Percentiles rank a stretch among this genome's conserved stretches.
These are phyloP conservation scores for Cladorrhinum samala DNA, from an alignment of 495 filamentous ascomycete species.

Conservation along the genomic window DNA sequence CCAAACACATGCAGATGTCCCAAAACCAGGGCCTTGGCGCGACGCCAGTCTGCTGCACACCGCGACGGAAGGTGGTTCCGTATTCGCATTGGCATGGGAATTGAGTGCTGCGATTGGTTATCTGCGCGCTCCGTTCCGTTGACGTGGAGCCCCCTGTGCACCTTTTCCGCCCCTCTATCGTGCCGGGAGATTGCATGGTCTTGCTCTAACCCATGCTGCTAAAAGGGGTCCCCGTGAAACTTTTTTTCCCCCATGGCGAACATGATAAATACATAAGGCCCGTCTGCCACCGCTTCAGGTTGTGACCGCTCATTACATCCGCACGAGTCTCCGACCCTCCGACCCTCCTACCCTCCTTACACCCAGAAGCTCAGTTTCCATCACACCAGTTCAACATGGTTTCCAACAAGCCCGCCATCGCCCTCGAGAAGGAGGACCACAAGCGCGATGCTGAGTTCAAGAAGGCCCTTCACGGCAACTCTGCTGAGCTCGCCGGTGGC, in stretches of 20 bases:
- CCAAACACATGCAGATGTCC: neutral
- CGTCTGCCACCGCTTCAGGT: neutral
- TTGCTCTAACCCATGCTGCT: neutral
- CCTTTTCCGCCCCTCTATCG: neutral
- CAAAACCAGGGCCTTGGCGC: too few relatives aligned
- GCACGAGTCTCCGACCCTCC: too few relatives aligned
- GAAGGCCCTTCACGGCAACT: slow-evolving; percentile 85
- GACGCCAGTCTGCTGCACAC: neutral
- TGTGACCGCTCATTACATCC: too few relatives aligned
- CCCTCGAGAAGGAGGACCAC: slow-evolving; percentile 80
- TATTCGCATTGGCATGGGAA: neutral
- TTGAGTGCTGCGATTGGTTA: neutral
- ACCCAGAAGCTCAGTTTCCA: too few relatives aligned
- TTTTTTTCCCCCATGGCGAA: slow-evolving; percentile 14
- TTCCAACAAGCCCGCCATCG: slow-evolving; percentile 49
- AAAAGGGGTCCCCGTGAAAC: slow-evolving; percentile 12
- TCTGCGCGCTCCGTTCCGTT: neutral
- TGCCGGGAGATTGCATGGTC: slow-evolving; percentile 4
- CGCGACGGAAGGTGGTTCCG: neutral
- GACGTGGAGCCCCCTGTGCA: slow-evolving; percentile 3
- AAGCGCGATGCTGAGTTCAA: slow-evolving; percentile 89
- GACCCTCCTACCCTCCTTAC: too few relatives aligned
- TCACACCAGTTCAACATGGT: slow-evolving; percentile 42
- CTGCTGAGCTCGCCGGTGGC: slow-evolving; percentile 62
- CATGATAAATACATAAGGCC: neutral